A percentile compares a stretch with the other conserved stretches of the same genome.
These are phyloP conservation scores for Cercospora citrullina DNA, from an alignment of 2,329 filamentous ascomycete genomes.

Conservation along the genomic window DNA sequence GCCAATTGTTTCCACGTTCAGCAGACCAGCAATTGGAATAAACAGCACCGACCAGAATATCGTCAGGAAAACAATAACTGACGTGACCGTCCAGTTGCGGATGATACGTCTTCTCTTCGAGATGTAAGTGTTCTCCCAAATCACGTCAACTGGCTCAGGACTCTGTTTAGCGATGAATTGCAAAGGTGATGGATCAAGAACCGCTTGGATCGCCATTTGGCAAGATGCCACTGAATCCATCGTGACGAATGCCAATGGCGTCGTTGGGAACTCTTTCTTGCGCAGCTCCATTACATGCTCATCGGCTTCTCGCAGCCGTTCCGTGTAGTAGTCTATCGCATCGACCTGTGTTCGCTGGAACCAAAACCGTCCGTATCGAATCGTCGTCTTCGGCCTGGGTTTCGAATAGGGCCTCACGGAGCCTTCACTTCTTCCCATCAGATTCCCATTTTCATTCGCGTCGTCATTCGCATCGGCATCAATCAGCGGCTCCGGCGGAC, in stretches of 20 bases:
- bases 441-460: slow-evolving; percentile 36
- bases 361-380: slow-evolving; percentile 77
- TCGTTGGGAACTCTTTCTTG: slow-evolving; percentile 72
- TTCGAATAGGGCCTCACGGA: slow-evolving; percentile 50
- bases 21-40: slow-evolving; percentile 71
- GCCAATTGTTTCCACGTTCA: slow-evolving; percentile 79
- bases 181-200: slow-evolving; percentile 85
- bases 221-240: slow-evolving; percentile 92
- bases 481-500: slow-evolving; percentile 38
- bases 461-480: slow-evolving; percentile 26
- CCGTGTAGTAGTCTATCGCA: slow-evolving; percentile 91
- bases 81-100: slow-evolving; percentile 79
- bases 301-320: slow-evolving; percentile 76
- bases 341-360: slow-evolving; percentile 74
- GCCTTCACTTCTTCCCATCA: slow-evolving; percentile 22
- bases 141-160: slow-evolving; percentile 85
- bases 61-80: slow-evolving; percentile 78
- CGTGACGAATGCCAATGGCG: slow-evolving; percentile 88
- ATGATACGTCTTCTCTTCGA: slow-evolving; percentile 71
- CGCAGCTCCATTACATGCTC: slow-evolving; percentile 70
- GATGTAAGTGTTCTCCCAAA: slow-evolving; percentile 92
- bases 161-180: slow-evolving; percentile 82
- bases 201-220: slow-evolving; percentile 95
- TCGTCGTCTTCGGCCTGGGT: slow-evolving; percentile 65
- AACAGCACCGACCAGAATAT: slow-evolving; percentile 86